Percentiles rank a stretch among this genome's conserved stretches.
Conservation (phyloP, 148 eudicot species). For the Amaranthus hypochondriacus region DNA sequence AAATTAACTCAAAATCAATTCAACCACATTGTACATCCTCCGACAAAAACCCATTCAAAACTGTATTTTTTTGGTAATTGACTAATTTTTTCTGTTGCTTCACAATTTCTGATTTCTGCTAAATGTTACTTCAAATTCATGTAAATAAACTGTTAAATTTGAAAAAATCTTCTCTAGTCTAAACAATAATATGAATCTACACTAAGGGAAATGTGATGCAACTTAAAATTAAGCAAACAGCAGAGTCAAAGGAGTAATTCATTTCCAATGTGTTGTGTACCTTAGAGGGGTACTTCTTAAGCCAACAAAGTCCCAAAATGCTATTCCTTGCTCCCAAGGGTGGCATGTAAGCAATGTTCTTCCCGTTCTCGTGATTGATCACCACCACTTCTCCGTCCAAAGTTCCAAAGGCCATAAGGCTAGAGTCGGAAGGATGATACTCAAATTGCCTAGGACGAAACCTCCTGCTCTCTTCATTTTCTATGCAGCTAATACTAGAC, state of each 20-base stretch:
- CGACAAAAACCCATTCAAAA: no score
- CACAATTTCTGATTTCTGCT: no score
- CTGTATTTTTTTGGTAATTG: no score
- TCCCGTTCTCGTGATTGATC: slow-evolving; percentile 64
- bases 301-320: slow-evolving; percentile 83
- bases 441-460: slow-evolving; percentile 85
- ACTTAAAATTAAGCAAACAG: not conserved
- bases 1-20: no score
- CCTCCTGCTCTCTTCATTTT: slow-evolving; percentile 39
- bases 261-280: slow-evolving; percentile 30
- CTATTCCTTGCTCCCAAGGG: slow-evolving; percentile 46
- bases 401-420: slow-evolving; percentile 79
- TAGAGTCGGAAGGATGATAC: slow-evolving; percentile 65
- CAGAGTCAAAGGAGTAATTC: not conserved
- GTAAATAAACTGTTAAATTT: no score
- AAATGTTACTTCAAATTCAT: no score
- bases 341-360: slow-evolving; percentile 44
- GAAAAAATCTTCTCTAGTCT: no score
- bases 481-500: slow-evolving; percentile 32
- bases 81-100: no score
- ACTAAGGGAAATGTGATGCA: no score
- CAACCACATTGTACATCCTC: no score
- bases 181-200: no score
- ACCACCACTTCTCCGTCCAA: slow-evolving; percentile 75
- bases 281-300: slow-evolving; percentile 66